Conservation (phyloP, 2,329 filamentous ascomycete genomes). For the Colletotrichum sp. region DNA sequence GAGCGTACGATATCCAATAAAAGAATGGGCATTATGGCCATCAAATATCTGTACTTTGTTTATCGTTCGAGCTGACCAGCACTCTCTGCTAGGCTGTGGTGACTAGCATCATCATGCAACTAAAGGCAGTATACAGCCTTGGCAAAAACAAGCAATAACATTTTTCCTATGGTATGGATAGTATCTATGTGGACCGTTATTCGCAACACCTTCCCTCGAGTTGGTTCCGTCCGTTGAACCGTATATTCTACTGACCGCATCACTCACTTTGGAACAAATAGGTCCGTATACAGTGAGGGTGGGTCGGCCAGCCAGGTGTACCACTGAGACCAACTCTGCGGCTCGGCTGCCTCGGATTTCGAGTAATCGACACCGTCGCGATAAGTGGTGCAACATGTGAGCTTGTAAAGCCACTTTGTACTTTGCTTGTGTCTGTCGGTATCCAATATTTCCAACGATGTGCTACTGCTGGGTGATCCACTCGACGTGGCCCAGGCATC, state of each 20-base stretch:
- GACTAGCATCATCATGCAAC: background rate
- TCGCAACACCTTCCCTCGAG: rapidly evolving
- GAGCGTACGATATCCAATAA: rapidly evolving
- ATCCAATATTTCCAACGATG: background rate
- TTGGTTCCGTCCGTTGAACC: rapidly evolving
- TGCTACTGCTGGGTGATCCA: background rate
- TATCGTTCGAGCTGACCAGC: rapidly evolving
- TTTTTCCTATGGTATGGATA: background rate
- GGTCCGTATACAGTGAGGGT: rapidly evolving
- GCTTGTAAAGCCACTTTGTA: background rate
- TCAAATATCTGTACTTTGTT: rapidly evolving
- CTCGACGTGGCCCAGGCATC: background rate
- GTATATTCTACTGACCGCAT: background rate
- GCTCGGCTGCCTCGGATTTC: rapidly evolving
- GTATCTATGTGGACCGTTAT: rapidly evolving
- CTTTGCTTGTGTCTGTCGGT: background rate
- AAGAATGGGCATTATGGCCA: background rate
- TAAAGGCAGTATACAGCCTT: rapidly evolving
- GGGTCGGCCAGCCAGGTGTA: background rate
- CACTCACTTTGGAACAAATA: background rate
- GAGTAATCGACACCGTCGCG: background rate
- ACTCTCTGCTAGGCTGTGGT: rapidly evolving
- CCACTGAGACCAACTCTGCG: background rate
- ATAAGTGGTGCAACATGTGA: background rate
- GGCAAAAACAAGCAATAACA: background rate